A percentile compares a stretch with the other conserved stretches of the same genome.
Evolutionary conservation across 2,329 filamentous ascomycete species (phyloP).

Genomic region (Albophoma yamanashiensis): DNA sequence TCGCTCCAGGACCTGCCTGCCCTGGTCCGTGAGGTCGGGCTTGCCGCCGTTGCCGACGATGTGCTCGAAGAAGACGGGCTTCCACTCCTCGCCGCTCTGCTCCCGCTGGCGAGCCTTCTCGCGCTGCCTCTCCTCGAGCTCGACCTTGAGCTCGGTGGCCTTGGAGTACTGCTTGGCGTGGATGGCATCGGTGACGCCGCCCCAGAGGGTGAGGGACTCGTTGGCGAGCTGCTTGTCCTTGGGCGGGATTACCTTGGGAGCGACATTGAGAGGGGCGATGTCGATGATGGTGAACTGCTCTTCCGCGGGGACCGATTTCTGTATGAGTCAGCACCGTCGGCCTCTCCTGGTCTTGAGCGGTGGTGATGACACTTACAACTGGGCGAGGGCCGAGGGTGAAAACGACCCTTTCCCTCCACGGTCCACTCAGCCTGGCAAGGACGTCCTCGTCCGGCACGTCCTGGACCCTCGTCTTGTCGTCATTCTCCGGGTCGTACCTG

Average conservation of each 20-base stretch:
- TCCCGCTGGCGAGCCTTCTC: constrained; percentile 75
- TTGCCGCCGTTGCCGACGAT: constrained; percentile 43
- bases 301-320: constrained; percentile 37
- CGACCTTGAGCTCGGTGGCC: constrained; percentile 79
- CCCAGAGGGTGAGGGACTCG: constrained; percentile 84
- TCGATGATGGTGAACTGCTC: constrained; percentile 74
- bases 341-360: background rate
- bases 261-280: constrained; percentile 69
- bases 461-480: constrained; percentile 67
- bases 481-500: constrained; percentile 78
- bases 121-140: constrained; percentile 83
- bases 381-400: constrained; percentile 51
- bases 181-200: constrained; percentile 78
- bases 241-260: constrained; percentile 70
- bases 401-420: constrained; percentile 66
- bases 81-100: constrained; percentile 57
- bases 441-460: constrained; percentile 82
- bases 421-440: constrained; percentile 70
- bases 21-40: constrained; percentile 44
- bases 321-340: background rate
- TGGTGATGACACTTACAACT: constrained; percentile 38
- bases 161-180: constrained; percentile 68
- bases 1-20: constrained; percentile 36
- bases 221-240: constrained; percentile 71
- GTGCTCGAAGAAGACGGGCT: constrained; percentile 78